Base-by-base conservation (phyloP, 192 early-diverging fungal genomes). In the Coemansia sp. region DNA sequence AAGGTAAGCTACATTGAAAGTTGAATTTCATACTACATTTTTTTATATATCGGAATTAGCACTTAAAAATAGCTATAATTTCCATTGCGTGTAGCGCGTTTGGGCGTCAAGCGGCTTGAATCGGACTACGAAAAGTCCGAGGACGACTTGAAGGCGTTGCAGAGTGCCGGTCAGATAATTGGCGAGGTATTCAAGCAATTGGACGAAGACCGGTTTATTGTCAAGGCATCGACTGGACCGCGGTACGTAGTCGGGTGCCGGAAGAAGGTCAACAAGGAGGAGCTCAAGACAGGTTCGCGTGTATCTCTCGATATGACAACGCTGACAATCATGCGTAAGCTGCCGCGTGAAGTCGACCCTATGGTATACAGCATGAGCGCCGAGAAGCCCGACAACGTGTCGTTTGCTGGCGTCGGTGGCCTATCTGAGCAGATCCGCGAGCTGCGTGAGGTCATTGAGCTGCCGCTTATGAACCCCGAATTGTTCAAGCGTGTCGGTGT, bases 281-380 rank as follows among this genome's bases (percentile, higher is more conserved):
- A 98, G 72, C 85, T 99, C 32, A 97, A 95, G 76, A 93, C 94
- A 70, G 95, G 95, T n/a, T 89, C 94, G 39, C 94, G 98, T 46
- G 98, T 99, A n/a, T 91, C 98, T 5, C 85, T 99, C 58, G 98
- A 99, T 77, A 99, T 99, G 94, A 99, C 98, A 23, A 99, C 98
- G 7, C 85, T 99, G 69, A 99, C 98, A n/a, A 99, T 99, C 68
- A 99, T 99, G 98, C 91, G 98, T 41, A 90, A 95, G 73, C 87
- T 99, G 32, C 98, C 98, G 42, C 87, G 98, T 29, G 98, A 99
- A 68, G 96, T 99, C 0, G 98, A 99, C 78, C 98, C 98, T 41
- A 88, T 98, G 66, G 98, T 99, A 25, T 99, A 98, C 87, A 99
- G 96, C 86, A 99, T 99, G 98, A 93, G 91, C 19, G 91, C 90